A percentile compares a stretch with the other conserved stretches of the same genome.
phyloP scores from a whole-genome alignment of 257 asterid species.

The Leonotis leonurus region DNA sequence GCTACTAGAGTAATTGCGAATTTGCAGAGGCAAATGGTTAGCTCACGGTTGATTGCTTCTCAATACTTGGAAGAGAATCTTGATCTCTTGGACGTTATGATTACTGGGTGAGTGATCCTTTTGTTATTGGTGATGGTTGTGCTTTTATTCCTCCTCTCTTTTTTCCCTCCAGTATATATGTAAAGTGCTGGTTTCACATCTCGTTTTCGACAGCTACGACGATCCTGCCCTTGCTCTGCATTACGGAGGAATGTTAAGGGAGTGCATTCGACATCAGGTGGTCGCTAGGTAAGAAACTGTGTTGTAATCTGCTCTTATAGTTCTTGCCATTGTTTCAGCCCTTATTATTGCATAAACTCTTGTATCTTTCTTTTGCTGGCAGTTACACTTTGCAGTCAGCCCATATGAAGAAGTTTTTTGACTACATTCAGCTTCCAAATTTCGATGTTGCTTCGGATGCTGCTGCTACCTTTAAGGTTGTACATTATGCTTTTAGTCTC shows the following conservation, averaged over 20 bases:
- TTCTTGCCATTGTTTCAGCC: background rate
- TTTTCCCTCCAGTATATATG: background rate
- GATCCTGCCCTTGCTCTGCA: slow-evolving; percentile 73
- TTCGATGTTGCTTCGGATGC: slow-evolving; percentile 98
- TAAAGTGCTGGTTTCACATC: background rate
- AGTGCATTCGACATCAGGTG: slow-evolving; percentile 82
- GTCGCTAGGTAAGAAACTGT: slow-evolving; percentile 56
- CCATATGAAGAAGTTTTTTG: slow-evolving; percentile 63
- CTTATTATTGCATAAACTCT: background rate
- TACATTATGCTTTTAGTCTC: background rate
- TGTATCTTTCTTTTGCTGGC: slow-evolving; percentile 13
- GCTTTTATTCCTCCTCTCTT: background rate
- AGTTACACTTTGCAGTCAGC: slow-evolving; percentile 62
- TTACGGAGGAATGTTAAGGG: slow-evolving; percentile 83
- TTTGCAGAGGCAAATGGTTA: slow-evolving; percentile 78
- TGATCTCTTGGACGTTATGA: slow-evolving; percentile 61
- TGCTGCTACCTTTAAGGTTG: slow-evolving; percentile 76
- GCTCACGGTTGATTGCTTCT: slow-evolving; percentile 70
- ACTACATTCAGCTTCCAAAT: slow-evolving; percentile 73
- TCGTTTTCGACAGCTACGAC: slow-evolving; percentile 45
- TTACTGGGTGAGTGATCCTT: slow-evolving; percentile 56
- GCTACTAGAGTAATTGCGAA: slow-evolving; percentile 82
- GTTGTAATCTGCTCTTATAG: background rate
- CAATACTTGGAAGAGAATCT: slow-evolving; percentile 73
- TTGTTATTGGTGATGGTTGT: background rate